Conservation (phyloP, 768 basidiomycete species). For the Tylopilus sp. region DNA sequence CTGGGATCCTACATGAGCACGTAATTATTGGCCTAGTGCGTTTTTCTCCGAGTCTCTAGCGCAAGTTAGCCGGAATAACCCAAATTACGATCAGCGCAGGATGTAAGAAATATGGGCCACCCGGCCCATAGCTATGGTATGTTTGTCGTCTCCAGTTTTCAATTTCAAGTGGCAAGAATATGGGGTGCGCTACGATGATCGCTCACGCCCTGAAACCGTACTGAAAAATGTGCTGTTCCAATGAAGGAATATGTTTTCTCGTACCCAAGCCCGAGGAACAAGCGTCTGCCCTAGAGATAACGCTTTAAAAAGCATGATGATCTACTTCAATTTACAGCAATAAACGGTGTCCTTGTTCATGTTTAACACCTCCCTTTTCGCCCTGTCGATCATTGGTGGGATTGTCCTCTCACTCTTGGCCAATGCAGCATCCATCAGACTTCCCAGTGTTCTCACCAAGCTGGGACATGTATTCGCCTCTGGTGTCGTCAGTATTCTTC, state of each 20-base stretch:
- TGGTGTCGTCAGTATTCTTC: too few relatives aligned
- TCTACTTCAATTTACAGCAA: background rate
- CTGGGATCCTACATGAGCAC: too few relatives aligned
- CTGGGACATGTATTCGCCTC: background rate
- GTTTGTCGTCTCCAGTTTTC: too few relatives aligned
- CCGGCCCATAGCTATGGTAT: background rate
- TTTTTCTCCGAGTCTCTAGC: too few relatives aligned
- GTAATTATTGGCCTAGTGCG: too few relatives aligned
- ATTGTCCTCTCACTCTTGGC: background rate
- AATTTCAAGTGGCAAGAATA: too few relatives aligned
- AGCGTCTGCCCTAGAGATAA: background rate
- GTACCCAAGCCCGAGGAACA: background rate
- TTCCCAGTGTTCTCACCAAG: background rate
- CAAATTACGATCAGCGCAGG: background rate
- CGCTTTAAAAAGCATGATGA: background rate
- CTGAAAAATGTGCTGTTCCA: background rate
- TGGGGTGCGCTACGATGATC: too few relatives aligned
- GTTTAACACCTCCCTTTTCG: background rate
- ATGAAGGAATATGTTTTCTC: background rate
- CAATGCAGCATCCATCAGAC: background rate
- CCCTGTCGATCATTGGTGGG: background rate
- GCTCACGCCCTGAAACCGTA: background rate
- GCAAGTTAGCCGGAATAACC: too few relatives aligned
- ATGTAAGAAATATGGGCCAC: too few relatives aligned
- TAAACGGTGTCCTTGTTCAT: background rate